A percentile compares a stretch with the other conserved stretches of the same genome.
Evolutionary conservation across 2,329 filamentous ascomycete genomes (phyloP).

Genomic region (Aulographum hederae): DNA sequence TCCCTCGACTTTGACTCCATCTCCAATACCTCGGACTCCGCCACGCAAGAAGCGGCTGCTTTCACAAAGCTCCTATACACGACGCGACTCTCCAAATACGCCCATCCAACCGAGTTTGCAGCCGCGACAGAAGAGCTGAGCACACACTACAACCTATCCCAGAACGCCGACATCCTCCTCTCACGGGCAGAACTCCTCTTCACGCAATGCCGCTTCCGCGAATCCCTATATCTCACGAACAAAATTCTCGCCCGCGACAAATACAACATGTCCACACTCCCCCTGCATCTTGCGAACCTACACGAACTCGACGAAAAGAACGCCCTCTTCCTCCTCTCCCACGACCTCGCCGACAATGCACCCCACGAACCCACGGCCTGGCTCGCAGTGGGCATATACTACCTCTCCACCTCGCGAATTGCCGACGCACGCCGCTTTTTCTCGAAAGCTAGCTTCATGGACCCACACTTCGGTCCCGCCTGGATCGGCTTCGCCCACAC

Average conservation of each 20-base stretch:
- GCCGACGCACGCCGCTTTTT: slow-evolving; percentile 91
- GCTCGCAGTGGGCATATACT: slow-evolving; percentile 90
- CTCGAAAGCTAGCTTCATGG: slow-evolving; percentile 93
- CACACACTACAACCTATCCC: slow-evolving; percentile 75
- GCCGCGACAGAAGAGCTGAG: slow-evolving; percentile 78
- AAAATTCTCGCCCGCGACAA: slow-evolving; percentile 67
- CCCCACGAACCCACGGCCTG: slow-evolving; percentile 84
- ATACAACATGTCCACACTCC: slow-evolving; percentile 78
- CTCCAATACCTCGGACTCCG: slow-evolving; percentile 33
- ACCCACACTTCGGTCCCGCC: slow-evolving; percentile 88
- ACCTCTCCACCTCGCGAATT: slow-evolving; percentile 74
- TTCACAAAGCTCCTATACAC: slow-evolving; percentile 96
- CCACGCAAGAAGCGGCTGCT: slow-evolving; percentile 72
- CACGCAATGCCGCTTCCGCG: slow-evolving; percentile 83
- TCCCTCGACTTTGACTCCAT: slow-evolving; percentile 82
- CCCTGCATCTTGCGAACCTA: slow-evolving; percentile 77
- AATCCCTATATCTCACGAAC: slow-evolving; percentile 70
- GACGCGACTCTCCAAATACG: slow-evolving; percentile 87
- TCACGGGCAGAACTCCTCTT: slow-evolving; percentile 82
- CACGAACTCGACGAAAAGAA: slow-evolving; percentile 79
- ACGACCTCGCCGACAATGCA: slow-evolving; percentile 81
- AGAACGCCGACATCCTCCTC: slow-evolving; percentile 79
- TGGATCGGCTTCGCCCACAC: slow-evolving; percentile 99
- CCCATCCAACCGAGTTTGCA: slow-evolving; percentile 66
- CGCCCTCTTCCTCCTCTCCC: slow-evolving; percentile 74